Evolutionary conservation across 1,139 yeast species (phyloP), one percentile per base, ranked within the genome.

Genomic region (Saccharomyces hybrid): DNA sequence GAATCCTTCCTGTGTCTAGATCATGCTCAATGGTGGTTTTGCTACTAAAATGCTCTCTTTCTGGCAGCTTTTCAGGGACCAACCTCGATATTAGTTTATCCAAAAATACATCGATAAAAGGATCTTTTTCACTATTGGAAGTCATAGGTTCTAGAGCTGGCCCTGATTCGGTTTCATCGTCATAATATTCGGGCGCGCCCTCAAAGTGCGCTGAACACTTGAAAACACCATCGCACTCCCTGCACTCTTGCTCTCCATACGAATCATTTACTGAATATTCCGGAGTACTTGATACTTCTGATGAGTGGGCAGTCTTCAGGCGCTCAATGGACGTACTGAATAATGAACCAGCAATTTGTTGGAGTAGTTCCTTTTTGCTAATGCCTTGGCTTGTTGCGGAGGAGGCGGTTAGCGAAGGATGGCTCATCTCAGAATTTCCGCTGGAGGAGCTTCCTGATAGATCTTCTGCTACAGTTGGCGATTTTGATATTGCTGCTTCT

Each of bases 331-430:
- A 80, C 54, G 81, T 75, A 51, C 81, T 78, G n/a, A 82, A 62
- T 11, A 82, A 62, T 0, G 83, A 76, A 2, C 85, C 82, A 3
- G 84, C 81, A 3, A 84, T 75, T n/a, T 80, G 82, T 1, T 83
- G 84, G 1, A 83, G 77, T 14, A 81, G 61, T 5, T 80, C 81
- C 53, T 79, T 26, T 25, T 46, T 27, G 16, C 31, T 46, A 14
- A 46, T 27, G 3, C 48, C 31, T 46, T 27, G 48, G 48, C 44
- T 50, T 47, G 31, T 38, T 38, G 44, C 23, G 5, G 44, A 38
- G 16, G 44, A 38, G 19, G 44, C 25, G 25, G 44, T 13, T 9
- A 38, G n/a, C 11, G 44, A 38, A 9, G 44, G 6, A 9, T 9
- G 25, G 2, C 76, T 75, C 13, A 69, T 62, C 5, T 56, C 54